Conservation (phyloP, 441 rosid genomes). For the Mallotus repandus region DNA sequence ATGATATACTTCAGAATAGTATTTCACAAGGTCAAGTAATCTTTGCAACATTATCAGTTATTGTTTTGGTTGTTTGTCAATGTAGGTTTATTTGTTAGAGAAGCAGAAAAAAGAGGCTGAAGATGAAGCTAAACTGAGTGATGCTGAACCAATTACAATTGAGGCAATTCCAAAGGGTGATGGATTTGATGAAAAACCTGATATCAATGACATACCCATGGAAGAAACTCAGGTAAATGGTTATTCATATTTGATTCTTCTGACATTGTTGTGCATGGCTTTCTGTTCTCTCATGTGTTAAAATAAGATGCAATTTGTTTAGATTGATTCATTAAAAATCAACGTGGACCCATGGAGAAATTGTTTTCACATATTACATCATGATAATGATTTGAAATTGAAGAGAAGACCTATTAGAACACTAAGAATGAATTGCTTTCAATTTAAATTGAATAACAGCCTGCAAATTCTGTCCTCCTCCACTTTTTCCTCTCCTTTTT, state of each 20-base stretch:
- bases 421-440: not conserved
- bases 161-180: constrained; percentile 41
- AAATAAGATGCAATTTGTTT: not conserved
- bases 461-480: not conserved
- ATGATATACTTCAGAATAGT: not conserved
- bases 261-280: not conserved
- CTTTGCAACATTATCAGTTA: not conserved
- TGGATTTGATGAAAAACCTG: constrained; percentile 64
- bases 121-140: constrained; percentile 48
- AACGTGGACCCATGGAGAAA: constrained; percentile 8
- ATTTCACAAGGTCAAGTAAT: not conserved
- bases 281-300: not conserved
- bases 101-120: constrained; percentile 51
- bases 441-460: not conserved
- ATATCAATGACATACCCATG: constrained; percentile 70
- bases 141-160: constrained; percentile 29
- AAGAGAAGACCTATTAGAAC: not conserved
- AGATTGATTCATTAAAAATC: constrained; percentile 3
- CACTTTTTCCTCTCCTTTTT: too few relatives aligned
- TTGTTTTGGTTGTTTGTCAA: constrained; percentile 26
- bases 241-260: not conserved
- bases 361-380: not conserved
- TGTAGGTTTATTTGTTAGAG: constrained; percentile 77
- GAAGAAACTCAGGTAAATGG: constrained; percentile 68
- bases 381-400: not conserved